A percentile compares a stretch with the other conserved stretches of the same genome.
phyloP scores from a whole-genome alignment of 371 early-diverging fungal genomes.

The Actinomortierella ambigua region DNA sequence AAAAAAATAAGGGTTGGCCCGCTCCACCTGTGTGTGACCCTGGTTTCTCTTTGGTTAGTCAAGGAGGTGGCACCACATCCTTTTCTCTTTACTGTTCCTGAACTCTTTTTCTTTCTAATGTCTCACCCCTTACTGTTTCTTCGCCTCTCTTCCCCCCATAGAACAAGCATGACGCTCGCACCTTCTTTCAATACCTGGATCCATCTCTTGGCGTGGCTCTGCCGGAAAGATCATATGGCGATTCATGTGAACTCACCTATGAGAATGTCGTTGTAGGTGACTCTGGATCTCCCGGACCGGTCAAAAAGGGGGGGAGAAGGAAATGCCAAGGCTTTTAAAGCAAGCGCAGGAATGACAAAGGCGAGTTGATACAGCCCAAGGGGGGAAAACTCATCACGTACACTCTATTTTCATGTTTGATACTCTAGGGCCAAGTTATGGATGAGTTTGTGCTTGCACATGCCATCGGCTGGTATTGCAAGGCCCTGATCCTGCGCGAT shows the following conservation, averaged over 20 bases:
- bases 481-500: constrained; percentile 88
- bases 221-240: constrained; percentile 91
- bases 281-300: too few species aligned
- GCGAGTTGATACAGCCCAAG: too few species aligned
- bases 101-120: too few species aligned
- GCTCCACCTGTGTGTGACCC: not conserved
- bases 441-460: constrained; percentile 94
- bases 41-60: too few species aligned
- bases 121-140: not conserved
- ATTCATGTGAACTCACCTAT: constrained; percentile 75
- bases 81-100: too few species aligned
- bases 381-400: too few species aligned
- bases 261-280: constrained; percentile 65
- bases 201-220: constrained; percentile 75
- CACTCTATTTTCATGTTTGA: not conserved
- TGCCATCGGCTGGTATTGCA: constrained; percentile 90
- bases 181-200: constrained; percentile 76
- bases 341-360: too few species aligned
- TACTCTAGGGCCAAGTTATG: constrained; percentile 64
- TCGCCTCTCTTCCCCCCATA: constrained; percentile 33
- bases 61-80: too few species aligned
- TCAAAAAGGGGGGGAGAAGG: not conserved
- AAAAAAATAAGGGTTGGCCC: too few species aligned
- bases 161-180: constrained; percentile 81
- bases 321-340: not conserved